Conservation (phyloP, 345 rosid species). For the Sonneratia caseolaris region DNA sequence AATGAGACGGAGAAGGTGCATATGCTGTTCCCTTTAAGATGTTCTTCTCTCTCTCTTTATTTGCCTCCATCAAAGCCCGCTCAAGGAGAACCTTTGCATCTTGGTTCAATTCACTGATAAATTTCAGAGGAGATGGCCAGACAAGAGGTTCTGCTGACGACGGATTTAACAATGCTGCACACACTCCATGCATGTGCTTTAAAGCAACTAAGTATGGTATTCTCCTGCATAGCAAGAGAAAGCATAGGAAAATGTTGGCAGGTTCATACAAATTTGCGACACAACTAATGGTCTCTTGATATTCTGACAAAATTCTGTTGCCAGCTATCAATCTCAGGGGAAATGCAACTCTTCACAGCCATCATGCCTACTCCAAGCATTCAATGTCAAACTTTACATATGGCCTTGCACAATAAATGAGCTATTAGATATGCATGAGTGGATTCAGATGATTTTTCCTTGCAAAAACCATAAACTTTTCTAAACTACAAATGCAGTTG, state of each 20-base stretch:
- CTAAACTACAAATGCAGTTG: no score
- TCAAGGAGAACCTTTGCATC: conserved; percentile 80
- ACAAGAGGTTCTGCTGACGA: conserved; percentile 92
- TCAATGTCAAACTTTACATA: not conserved
- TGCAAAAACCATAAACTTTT: no score
- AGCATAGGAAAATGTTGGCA: not conserved
- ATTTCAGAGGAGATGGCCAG: conserved; percentile 96
- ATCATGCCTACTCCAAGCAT: not conserved
- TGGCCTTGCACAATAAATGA: not conserved
- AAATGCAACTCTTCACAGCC: no score
- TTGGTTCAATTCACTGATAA: conserved; percentile 81
- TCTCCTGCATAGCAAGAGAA: conserved; percentile 40
- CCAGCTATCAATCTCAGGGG: no score
- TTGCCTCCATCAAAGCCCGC: conserved; percentile 78
- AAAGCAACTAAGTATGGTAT: conserved; percentile 76
- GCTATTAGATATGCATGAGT: not conserved
- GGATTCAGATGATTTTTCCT: no score
- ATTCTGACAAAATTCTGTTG: no score
- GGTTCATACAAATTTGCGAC: not conserved
- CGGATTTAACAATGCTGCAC: conserved; percentile 85
- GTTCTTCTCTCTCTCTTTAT: conserved; percentile 73
- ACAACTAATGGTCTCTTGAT: no score
- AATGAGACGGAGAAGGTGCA: conserved; percentile 51
- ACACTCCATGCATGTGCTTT: conserved; percentile 68
- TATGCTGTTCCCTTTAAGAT: conserved; percentile 60